Evolutionary conservation across 2,329 filamentous ascomycete species (phyloP), one percentile per base, ranked within the genome.

Genomic region (Colletotrichum sp.): DNA sequence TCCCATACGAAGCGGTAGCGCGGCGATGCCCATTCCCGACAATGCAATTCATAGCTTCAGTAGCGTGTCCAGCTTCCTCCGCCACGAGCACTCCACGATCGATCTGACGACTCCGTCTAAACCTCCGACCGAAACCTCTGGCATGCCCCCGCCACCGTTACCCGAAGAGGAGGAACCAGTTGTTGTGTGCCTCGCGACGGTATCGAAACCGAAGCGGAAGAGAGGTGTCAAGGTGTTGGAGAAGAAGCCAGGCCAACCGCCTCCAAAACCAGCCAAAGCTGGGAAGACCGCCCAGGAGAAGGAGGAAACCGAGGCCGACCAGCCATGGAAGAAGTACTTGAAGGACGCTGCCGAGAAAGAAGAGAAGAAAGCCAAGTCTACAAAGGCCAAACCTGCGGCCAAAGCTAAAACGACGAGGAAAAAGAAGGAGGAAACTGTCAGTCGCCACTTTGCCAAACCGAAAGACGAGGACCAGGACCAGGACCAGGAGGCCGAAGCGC

Each of bases 251-350:
- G 59, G 63, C 30, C 60, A 75, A 14, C 43, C 69, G 26, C 48
- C 71, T 6, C 24, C 60, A 6, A 76, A 63, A 6, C 14, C 66
- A 9, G n/a, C 57, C 16, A 71, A 39, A 65, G 10, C 34, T 16
- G 18, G 32, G 36, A 74, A 77, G 34, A 21, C n/a, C 65, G 26
- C 21, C 66, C 63, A 76, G 30, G 64, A 55, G 4, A 57, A 69
- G 13, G 65, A 61, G 36, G 43, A 69, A 26, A 68, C 28, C 7
- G 63, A 55, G 30, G 69, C 36, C 18, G 65, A 39, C 36, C 63
- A 85, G 71, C 82, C 83, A 8, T 85, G 81, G 82, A 86, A 82
- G 74, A 88, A 85, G 68, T 84, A 82, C 34, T 26, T 60, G 39
- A 16, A 78, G 60, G 79, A 61, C 4, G 43, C 48, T 10, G 77